phyloP scores from a whole-genome alignment of 352 stramenopile genomes.

The Pythium angustatum region DNA sequence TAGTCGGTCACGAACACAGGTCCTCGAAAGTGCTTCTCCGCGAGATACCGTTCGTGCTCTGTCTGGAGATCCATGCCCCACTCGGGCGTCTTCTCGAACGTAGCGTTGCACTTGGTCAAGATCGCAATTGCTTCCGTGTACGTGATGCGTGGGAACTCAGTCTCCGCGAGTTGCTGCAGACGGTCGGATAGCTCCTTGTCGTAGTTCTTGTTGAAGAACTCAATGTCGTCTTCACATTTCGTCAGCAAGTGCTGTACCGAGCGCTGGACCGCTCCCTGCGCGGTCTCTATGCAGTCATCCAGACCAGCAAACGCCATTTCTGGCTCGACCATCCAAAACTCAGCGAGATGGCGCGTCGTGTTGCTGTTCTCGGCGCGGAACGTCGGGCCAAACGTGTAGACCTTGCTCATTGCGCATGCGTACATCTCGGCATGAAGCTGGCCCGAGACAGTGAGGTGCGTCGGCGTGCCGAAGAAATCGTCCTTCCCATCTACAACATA shows the following conservation, averaged over 20 bases:
- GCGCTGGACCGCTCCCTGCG: conserved; percentile 91
- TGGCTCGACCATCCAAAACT: conserved; percentile 99
- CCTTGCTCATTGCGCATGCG: conserved; percentile 95
- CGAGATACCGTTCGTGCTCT: conserved; percentile 96
- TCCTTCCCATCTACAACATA: conserved; percentile 74
- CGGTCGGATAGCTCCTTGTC: conserved; percentile 78
- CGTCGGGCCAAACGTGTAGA: conserved; percentile 99
- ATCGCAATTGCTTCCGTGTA: conserved; percentile 96
- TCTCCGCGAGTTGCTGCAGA: conserved; percentile 78
- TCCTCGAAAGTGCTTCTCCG: conserved; percentile 77
- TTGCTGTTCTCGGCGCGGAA: conserved; percentile 99
- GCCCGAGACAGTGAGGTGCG: conserved; percentile 89
- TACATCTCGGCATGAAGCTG: conserved; percentile 97
- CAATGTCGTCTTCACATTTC: conserved; percentile 89
- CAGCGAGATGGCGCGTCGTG: conserved; percentile 95
- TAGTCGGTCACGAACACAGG: conserved; percentile 99
- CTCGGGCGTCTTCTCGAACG: conserved; percentile 83
- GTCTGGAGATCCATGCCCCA: conserved; percentile 98
- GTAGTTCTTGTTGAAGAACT: conserved; percentile 94
- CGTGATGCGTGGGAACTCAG: conserved; percentile 91
- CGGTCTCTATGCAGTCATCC: conserved; percentile 92
- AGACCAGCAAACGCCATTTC: conserved; percentile 86
- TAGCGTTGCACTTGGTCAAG: conserved; percentile 81
- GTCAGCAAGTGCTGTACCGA: conserved; percentile 82
- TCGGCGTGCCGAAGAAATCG: conserved; percentile 94